Evolutionary conservation across 2,329 filamentous ascomycete genomes (phyloP), one percentile per base, ranked within the genome.

Genomic region (Aspergillus brunneoviolaceus): DNA sequence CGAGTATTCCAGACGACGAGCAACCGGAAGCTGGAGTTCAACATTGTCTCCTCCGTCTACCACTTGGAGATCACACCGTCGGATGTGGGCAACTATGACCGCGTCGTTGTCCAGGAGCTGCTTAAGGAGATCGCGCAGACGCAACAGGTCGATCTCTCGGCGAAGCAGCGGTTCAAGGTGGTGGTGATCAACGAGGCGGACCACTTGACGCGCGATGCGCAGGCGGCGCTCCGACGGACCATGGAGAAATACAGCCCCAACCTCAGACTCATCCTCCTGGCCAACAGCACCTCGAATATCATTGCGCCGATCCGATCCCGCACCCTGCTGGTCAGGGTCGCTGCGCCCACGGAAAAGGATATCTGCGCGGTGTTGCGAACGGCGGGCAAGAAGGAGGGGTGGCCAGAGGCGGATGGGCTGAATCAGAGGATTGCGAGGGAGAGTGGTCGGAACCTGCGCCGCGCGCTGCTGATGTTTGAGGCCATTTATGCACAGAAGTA

Each of bases 221-320:
- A 99, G 79, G 95, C 96, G 0, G 96, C 96, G 33, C 80, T 99
- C 72, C 87, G 95, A 75, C 84, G 95, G 64, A 99, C 95, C 0
- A 99, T 99, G 95, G 95, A 99, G 80, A 99, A 99, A 78, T 99
- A 99, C 82, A 96, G 91, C 70, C 93, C 94, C 14, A 99, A 99
- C 75, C 72, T 99, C 72, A 85, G 95, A 23, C 78, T 99, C 68
- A 98, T 99, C 52, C 80, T 99, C 61, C 80, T 99, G 61, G 95
- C 95, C 52, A 98, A 98, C 75, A 96, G 91, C 67, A 99, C 95
- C 23, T 93, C 93, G 65, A 98, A 98, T 72, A 99, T 99, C 70
- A 99, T 99, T 76, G 94, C 95, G n/a, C 95, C 95, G 0, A 99
- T 99, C 73, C 86, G 94, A 65, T 96, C 91, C 70, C 85, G 95